Base-by-base conservation (phyloP, 2,329 filamentous ascomycete genomes). In the Penicillium sp. region DNA sequence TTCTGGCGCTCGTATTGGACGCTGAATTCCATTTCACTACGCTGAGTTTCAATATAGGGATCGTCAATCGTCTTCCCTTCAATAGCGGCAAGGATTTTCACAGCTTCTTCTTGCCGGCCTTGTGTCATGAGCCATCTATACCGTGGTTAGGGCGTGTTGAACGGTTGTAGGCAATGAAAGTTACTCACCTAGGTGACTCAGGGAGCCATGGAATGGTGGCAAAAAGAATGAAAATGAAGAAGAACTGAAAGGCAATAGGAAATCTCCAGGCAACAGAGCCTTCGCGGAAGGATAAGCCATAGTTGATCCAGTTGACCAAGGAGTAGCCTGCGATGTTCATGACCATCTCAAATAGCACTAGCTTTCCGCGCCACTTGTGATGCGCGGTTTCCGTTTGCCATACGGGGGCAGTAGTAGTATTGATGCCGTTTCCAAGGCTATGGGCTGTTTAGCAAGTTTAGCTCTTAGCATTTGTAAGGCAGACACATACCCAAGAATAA, bases 301-400 rank as follows among this genome's bases (percentile, higher is more conserved):
- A 85, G 7, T 79, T 85, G 11, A 85, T 76, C 82, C 83, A 86
- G 49, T 85, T 84, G 5, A 77, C 79, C 1, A 85, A 52, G 1
- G 73, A 78, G 62, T 84, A 84, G 2, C 83, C 84, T 19, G 76
- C 77, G 48, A 85, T 81, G 59, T 83, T 83, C 68, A 84, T 75
- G 50, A 82, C 82, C 71, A 85, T 78, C 54, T 83, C 80, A 26
- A 83, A 76, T 41, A 82, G 74, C 6, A 83, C 78, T 13, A 82
- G 69, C 52, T 81, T 81, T 17, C 81, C 81, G 63, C 81, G 70
- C 78, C 78, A 79, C 31, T 73, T 71, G 11, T 77, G 71, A 50
- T 78, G 80, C 1, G 79, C 80, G 0, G 82, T 84, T 65, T 85
- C 83, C 4, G 81, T 79, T 68, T 79, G 82, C 82, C 82, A 85